These are phyloP conservation scores for Globisporangium megalacanthum DNA, from an alignment of 352 stramenopile species.

Conservation along the genomic window DNA sequence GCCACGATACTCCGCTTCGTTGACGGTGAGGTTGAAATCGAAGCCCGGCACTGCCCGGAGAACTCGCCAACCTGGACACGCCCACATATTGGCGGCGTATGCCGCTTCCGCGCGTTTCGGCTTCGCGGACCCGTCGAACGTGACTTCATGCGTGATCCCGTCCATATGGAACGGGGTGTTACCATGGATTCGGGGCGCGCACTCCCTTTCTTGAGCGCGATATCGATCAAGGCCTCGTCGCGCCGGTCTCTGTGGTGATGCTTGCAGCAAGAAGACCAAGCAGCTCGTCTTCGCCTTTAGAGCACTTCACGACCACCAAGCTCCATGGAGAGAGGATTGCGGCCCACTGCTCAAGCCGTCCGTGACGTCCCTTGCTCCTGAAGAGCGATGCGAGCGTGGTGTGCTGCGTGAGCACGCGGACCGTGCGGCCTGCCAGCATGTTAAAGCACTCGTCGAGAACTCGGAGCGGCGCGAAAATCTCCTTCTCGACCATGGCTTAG, in stretches of 20 bases:
- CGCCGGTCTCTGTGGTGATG: not conserved
- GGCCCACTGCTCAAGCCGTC: not conserved
- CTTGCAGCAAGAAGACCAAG: slow-evolving; percentile 4
- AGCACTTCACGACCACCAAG: not conserved
- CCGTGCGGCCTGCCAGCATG: not conserved
- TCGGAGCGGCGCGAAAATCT: slow-evolving; percentile 1
- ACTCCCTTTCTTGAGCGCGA: not conserved
- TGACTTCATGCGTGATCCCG: slow-evolving; percentile 2
- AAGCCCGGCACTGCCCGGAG: not conserved
- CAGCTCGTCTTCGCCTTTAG: slow-evolving; percentile 12
- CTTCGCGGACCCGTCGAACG: slow-evolving; percentile 17
- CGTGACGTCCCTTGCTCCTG: not conserved
- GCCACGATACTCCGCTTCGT: too few relatives aligned
- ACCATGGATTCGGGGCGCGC: not conserved
- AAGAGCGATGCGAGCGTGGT: slow-evolving; percentile 1
- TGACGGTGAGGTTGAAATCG: slow-evolving; percentile 6
- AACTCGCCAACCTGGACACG: slow-evolving; percentile 9
- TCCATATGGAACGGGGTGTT: not conserved
- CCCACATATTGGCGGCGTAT: slow-evolving; percentile 13
- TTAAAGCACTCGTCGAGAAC: slow-evolving; percentile 11
- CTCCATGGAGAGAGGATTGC: not conserved
- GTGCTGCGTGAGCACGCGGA: not conserved
- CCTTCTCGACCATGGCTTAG: slow-evolving; percentile 13
- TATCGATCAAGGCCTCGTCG: not conserved
- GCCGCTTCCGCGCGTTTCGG: slow-evolving; percentile 5